Evolutionary conservation across 495 filamentous ascomycete species (phyloP).

Genomic region (Penicillium flavigenum): DNA sequence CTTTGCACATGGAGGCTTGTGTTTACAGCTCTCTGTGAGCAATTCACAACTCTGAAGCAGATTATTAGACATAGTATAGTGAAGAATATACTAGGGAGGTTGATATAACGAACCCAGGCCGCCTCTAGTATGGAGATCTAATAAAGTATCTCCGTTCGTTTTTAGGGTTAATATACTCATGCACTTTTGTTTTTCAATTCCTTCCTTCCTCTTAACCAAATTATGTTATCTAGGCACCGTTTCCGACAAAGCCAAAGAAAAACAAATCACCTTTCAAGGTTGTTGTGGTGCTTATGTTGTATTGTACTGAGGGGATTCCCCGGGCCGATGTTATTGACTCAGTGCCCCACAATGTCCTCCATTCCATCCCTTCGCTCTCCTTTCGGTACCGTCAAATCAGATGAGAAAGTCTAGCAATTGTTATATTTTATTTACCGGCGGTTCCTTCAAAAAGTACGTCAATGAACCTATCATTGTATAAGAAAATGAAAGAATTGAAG

Average conservation of each 20-base stretch:
- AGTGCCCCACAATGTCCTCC: background rate
- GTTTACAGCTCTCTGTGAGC: no score
- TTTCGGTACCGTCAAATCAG: background rate
- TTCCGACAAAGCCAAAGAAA: no score
- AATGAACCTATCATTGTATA: conserved; percentile 50
- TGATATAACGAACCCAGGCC: no score
- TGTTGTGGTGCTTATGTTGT: background rate
- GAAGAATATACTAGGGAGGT: no score
- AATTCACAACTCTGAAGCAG: no score
- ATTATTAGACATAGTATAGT: no score
- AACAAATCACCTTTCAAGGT: background rate
- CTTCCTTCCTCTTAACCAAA: background rate
- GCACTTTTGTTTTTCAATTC: background rate
- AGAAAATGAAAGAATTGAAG: conserved; percentile 12
- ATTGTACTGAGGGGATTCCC: background rate
- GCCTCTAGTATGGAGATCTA: no score
- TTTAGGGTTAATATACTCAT: no score
- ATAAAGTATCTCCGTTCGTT: no score
- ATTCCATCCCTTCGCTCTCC: background rate
- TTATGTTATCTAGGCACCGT: no score
- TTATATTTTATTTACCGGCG: background rate
- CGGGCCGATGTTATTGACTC: background rate
- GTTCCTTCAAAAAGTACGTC: background rate
- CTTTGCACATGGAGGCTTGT: no score
- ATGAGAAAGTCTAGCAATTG: background rate